Evolutionary conservation across 306 rosid genomes (phyloP).

Genomic region (Pyrus pyrifolia): DNA sequence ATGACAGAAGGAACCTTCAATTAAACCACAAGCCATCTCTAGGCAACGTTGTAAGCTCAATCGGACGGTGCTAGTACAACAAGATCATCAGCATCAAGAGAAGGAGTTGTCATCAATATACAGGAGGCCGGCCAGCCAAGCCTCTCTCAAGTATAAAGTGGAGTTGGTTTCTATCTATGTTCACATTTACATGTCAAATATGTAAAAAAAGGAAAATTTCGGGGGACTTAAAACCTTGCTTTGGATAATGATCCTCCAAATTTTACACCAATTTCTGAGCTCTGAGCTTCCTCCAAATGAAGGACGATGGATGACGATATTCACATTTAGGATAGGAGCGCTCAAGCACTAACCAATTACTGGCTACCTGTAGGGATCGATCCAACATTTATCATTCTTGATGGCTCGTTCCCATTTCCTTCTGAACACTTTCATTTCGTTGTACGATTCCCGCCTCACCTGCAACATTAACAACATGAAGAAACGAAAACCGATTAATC

Average conservation of each 20-base stretch:
- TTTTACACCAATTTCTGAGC: not conserved
- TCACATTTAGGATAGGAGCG: not conserved
- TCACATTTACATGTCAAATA: not conserved
- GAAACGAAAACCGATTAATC: not conserved
- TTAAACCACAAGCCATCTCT: too few relatives aligned
- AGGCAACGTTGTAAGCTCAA: not conserved
- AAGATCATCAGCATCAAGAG: not conserved
- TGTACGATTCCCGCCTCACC: conserved; percentile 54
- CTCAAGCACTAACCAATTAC: not conserved
- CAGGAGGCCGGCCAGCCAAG: not conserved
- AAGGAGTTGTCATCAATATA: not conserved
- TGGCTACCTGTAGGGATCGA: conserved; percentile 23
- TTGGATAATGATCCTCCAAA: not conserved
- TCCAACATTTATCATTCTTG: conserved; percentile 38
- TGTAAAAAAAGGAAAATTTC: not conserved
- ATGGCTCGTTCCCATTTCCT: conserved; percentile 40
- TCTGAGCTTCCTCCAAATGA: not conserved
- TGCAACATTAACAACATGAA: not conserved
- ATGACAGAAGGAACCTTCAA: too few relatives aligned
- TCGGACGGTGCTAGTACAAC: not conserved
- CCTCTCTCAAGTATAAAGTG: not conserved
- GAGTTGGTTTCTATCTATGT: not conserved
- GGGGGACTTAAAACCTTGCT: not conserved
- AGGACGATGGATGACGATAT: not conserved
- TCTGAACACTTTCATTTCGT: conserved; percentile 28